Evolutionary conservation across 345 rosid genomes (phyloP), one percentile per base, ranked within the genome.

Genomic region (Sonneratia alba): DNA sequence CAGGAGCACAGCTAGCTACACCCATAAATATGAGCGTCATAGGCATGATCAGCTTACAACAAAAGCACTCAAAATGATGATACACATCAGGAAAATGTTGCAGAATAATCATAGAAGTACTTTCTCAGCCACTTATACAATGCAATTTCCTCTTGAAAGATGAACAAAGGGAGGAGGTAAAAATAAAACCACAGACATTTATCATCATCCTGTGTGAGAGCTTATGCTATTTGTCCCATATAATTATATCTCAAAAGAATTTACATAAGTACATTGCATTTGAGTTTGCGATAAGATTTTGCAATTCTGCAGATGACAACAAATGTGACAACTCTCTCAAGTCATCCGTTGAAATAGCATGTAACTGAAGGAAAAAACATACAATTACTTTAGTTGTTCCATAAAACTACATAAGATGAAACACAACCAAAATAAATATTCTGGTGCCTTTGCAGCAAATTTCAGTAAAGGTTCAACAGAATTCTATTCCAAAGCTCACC

Each of bases 401-500:
- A 57, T n/a, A 10, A 57, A 57, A 57, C 10, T 57, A 57, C 13
- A 57, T 19, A 2, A 10, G 10, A 22, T 53, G 59, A 53, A 53
- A 21, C 18, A 53, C 59, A 53, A 53, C n/a, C 19, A 18, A 42
- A 18, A 21, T 3, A n/a, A n/a, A 57, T 57, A 57, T 57, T 32
- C 3, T 22, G 66, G 27, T 24, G 16, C 37, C 66, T 8, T 61
- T 7, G 32, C 27, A 56, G 62, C 9, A 21, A 61, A 12, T 61
- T 61, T 61, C 36, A 61, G 37, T 9, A 13, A 47, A 47, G 5
- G 51, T 47, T 47, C 13, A 13, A 47, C 9, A 10, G 12, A 24
- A 32, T 13, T 62, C 3, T 8, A 67, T 18, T 61, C 63, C 3
- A 75, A 81, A 67, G 75, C 89, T 85, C 69, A 91, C 98, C 97